phyloP scores from a whole-genome alignment of 257 asterid genomes.

The Eustoma russellianum region DNA sequence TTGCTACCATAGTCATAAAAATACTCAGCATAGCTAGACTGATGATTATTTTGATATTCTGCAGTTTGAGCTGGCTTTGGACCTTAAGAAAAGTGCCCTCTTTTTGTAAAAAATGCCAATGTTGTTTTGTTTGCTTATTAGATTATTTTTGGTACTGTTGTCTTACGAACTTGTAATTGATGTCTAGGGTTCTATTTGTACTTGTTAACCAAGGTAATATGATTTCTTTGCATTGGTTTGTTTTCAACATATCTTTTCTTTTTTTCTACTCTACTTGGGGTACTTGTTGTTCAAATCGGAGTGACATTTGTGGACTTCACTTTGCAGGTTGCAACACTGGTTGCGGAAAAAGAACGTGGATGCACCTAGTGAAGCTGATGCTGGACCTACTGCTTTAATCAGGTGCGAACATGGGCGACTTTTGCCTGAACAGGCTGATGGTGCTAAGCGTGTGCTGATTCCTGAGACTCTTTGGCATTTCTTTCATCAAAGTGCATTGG shows the following conservation, averaged over 20 bases:
- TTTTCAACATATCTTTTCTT: background rate
- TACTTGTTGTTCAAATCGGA: background rate
- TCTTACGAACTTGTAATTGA: too few species aligned
- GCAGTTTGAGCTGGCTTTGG: too few species aligned
- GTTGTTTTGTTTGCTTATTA: too few species aligned
- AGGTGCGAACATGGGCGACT: conserved; percentile 89
- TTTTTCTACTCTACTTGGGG: background rate
- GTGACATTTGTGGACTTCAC: conserved; percentile 9
- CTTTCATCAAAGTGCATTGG: conserved; percentile 53
- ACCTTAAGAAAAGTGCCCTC: too few species aligned
- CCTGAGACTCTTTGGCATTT: conserved; percentile 88
- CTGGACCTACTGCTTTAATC: conserved; percentile 91
- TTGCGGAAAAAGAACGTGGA: conserved; percentile 68
- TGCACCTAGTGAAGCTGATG: conserved; percentile 84
- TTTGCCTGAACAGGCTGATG: conserved; percentile 83
- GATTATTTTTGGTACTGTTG: too few species aligned
- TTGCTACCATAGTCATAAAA: too few species aligned
- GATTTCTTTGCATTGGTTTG: background rate
- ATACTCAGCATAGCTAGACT: too few species aligned
- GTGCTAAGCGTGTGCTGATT: conserved; percentile 72
- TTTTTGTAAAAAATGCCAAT: too few species aligned
- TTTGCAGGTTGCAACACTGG: conserved; percentile 96
- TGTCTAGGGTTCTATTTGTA: background rate
- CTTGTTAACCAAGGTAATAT: background rate
- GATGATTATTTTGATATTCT: too few species aligned